These are phyloP conservation scores for Colletotrichum navitas DNA, from an alignment of 2,329 filamentous ascomycete genomes.

Conservation along the genomic window DNA sequence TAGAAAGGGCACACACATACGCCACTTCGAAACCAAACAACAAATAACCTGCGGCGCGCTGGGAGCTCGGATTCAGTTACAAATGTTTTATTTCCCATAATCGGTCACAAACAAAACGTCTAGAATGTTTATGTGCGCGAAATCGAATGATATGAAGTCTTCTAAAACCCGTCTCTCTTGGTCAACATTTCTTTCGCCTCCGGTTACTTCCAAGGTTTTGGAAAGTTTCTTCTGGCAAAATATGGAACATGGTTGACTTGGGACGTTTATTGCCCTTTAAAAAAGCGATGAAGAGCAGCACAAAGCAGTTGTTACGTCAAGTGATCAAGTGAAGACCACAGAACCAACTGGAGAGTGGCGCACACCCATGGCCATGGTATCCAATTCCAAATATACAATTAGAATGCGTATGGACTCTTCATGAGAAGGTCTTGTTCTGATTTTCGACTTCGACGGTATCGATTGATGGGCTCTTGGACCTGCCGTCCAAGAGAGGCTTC, in stretches of 20 bases:
- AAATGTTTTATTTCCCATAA: neutral
- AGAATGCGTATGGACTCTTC: neutral
- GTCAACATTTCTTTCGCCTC: no score
- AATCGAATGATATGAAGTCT: neutral
- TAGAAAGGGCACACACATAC: no score
- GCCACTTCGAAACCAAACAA: neutral
- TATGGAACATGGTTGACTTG: no score
- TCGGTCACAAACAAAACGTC: neutral
- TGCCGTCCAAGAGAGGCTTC: conserved; percentile 44
- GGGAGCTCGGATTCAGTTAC: neutral
- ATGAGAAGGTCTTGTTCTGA: conserved; percentile 32
- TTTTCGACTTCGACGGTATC: conserved; percentile 31
- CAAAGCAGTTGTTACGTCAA: no score
- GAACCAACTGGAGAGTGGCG: neutral
- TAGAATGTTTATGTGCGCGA: neutral
- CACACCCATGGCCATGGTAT: no score
- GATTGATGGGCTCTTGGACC: conserved; percentile 27
- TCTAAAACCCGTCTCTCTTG: rapidly evolving
- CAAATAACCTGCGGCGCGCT: neutral
- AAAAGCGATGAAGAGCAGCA: neutral
- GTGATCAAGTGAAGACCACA: no score
- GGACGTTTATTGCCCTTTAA: no score
- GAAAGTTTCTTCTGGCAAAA: no score
- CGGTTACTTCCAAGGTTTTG: no score
- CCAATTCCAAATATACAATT: neutral